phyloP scores from a whole-genome alignment of 1,284 basidiomycete genomes.

The Boletus semigastroideus region DNA sequence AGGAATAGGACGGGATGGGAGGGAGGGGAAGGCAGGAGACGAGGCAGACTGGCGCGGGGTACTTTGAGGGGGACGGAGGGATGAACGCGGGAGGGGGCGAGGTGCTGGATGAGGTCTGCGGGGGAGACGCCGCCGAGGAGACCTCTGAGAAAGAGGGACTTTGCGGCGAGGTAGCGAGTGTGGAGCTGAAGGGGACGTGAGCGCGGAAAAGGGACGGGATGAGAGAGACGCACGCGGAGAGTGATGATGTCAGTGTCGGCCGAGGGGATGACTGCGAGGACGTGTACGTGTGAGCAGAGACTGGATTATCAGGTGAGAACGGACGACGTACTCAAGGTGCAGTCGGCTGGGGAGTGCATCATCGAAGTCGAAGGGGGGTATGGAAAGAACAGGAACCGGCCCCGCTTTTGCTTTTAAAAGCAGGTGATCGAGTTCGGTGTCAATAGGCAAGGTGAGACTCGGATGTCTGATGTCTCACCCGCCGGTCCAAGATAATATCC shows the following conservation, averaged over 20 bases:
- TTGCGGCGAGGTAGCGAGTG: slow-evolving; percentile 69
- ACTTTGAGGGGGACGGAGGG: slow-evolving; percentile 36
- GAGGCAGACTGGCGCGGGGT: slow-evolving; percentile 56
- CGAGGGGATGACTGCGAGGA: slow-evolving; percentile 48
- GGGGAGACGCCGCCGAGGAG: slow-evolving; percentile 66
- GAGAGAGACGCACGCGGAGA: slow-evolving; percentile 50
- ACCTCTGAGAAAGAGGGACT: slow-evolving; percentile 65
- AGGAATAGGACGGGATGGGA: slow-evolving; percentile 67
- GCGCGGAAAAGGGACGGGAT: not conserved
- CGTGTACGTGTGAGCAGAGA: slow-evolving; percentile 1
- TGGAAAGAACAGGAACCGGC: too few relatives aligned
- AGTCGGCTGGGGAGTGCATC: slow-evolving; percentile 48
- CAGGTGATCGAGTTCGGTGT: not conserved
- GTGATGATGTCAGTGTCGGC: slow-evolving; percentile 40
- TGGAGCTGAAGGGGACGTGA: slow-evolving; percentile 51
- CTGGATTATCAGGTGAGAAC: too few relatives aligned
- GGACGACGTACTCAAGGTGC: slow-evolving; percentile 66
- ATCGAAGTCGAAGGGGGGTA: too few relatives aligned
- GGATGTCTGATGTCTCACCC: not conserved
- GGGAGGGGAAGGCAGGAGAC: slow-evolving; percentile 58
- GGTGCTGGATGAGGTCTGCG: slow-evolving; percentile 50
- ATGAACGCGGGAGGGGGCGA: slow-evolving; percentile 21
- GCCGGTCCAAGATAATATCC: not conserved
- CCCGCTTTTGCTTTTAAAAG: too few relatives aligned
- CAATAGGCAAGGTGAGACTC: not conserved